Evolutionary conservation across 257 asterid species (phyloP), one percentile per base, ranked within the genome.

Genomic region (Eustoma russellianum): DNA sequence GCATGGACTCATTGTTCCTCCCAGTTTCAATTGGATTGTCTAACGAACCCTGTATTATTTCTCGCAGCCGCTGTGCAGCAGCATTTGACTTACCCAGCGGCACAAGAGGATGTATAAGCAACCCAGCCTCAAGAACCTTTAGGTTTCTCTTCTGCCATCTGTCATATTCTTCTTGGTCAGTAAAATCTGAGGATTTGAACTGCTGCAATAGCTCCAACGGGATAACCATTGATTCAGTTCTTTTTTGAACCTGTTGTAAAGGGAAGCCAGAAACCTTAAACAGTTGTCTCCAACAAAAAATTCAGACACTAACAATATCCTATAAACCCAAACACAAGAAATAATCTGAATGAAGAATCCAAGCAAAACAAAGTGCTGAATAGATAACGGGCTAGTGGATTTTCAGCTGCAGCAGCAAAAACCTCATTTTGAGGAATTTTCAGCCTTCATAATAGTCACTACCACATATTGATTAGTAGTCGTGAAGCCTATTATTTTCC

Each of bases 131-230:
- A 0, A 92, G 94, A 77, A 88, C 75, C 67, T 67, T 79, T 46
- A 92, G 81, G 76, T 92, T 85, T 83, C 99, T 77, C 77, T 79
- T 92, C 80, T 85, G 95, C 99, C 99, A 92, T n/a, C 77, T 66
- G 48, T 79, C 86, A 17, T 81, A 85, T 66, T 92, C 99, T 76
- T 63, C 76, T 65, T 74, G 94, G 66, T 81, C 90, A 33, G 93
- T 76, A 59, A 92, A 88, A 78, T 92, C 99, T 6, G 97, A 77
- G 59, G 97, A 75, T 72, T 92, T 88, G 86, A 92, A 92, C 74
- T 92, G 99, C 59, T 92, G 99, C 61, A 92, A 83, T 47, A 92
- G 83, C 86, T 92, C 99, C 10, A 92, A 80, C 1, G 99, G 99
- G 60, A 92, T 95, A 73, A 92, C 75, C 64, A 74, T 71, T 18